Evolutionary conservation across 2,329 filamentous ascomycete species (phyloP), one percentile per base, ranked within the genome.

Genomic region (Thyridium curvatum): DNA sequence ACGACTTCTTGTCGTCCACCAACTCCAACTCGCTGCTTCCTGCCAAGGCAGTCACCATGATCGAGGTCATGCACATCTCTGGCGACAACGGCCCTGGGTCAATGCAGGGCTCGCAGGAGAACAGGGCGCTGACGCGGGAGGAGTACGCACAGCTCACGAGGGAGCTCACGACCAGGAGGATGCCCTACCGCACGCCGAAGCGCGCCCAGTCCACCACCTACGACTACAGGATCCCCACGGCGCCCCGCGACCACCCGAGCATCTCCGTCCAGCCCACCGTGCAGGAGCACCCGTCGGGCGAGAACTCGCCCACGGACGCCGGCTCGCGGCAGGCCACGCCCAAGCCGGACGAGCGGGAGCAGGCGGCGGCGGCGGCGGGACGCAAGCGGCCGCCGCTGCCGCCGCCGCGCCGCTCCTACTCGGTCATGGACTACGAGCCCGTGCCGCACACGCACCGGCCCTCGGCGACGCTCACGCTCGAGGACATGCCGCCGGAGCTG

Each of bases 391-490:
- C 58, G 12, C 48, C 52, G 38, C 52, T 73, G 26, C 64, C 66
- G 9, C 60, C 66, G 13, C 73, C 73, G 10, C 71, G 69, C 17
- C 67, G 75, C 18, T 79, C 75, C 10, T 76, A 78, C 55, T 79
- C 75, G 8, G 71, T 77, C n/a, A 78, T 71, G 52, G 73, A 78
- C 55, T 71, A 73, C 40, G 74, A 77, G 52, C 75, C 75, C 1
- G 51, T 68, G n/a, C 65, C 69, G 8, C 64, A 68, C 40, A 69
- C 66, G 37, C 71, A 74, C 37, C 61, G 57, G 37, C 69, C 69
- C 1, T 68, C 71, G 6, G 51, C 60, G 35, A 59, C 59, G 39
- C 59, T 74, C 35, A 64, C 64, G 13, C 59, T 82, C 8, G 51
- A 65, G 30, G 68, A 75, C 38, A 65, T 82, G 3, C 77, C 78